A percentile compares a stretch with the other conserved stretches of the same genome.
phyloP scores from a whole-genome alignment of 202 grass and related monocot genomes.

The Musa balbisiana region DNA sequence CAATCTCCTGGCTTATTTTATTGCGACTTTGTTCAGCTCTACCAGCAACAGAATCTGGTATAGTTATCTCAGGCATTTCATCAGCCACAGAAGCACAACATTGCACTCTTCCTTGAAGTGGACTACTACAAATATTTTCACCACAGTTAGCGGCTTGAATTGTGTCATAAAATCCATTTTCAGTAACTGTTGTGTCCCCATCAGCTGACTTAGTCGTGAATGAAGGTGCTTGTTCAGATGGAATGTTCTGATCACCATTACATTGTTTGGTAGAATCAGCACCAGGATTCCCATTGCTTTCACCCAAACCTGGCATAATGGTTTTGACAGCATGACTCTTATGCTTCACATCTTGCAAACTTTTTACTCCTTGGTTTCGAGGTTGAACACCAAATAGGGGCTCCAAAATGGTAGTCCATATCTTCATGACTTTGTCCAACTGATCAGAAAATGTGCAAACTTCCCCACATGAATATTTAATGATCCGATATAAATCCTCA shows the following conservation, averaged over 20 bases:
- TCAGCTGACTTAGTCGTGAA: conserved; percentile 32
- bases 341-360: conserved; percentile 43
- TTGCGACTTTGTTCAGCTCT: conserved; percentile 35
- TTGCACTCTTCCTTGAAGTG: conserved; percentile 45
- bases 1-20: conserved; percentile 32
- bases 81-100: conserved; percentile 25
- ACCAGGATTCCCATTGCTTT: conserved; percentile 27
- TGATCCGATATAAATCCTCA: conserved; percentile 84
- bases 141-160: conserved; percentile 30
- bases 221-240: conserved; percentile 31
- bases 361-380: conserved; percentile 35
- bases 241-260: conserved; percentile 38
- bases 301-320: conserved; percentile 39
- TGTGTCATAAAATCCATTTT: conserved; percentile 55
- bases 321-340: conserved; percentile 52
- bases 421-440: conserved; percentile 65
- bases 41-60: conserved; percentile 31
- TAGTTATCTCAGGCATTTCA: conserved; percentile 32
- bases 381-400: conserved; percentile 61
- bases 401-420: conserved; percentile 80
- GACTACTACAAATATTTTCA: conserved; percentile 30
- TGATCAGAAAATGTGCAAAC: conserved; percentile 70
- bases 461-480: conserved; percentile 93
- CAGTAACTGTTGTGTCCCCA: conserved; percentile 34
- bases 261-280: conserved; percentile 25